Base-by-base conservation (phyloP, 208 protist genomes). In the Trypanosoma theileri region DNA sequence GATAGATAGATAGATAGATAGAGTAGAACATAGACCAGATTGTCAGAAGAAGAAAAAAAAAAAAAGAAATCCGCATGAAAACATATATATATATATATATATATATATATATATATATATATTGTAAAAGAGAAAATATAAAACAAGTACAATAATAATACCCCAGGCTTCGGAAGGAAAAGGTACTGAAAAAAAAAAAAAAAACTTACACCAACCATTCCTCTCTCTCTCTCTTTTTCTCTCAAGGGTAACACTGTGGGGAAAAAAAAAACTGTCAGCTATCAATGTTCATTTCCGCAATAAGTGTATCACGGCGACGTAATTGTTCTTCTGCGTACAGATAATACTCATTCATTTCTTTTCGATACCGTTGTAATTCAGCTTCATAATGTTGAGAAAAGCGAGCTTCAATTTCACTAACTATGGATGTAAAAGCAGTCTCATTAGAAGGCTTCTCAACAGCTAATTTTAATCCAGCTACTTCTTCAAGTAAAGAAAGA, bases 321-420 rank as follows among this genome's bases (percentile, higher is more conserved):
- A 74, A 53, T 53, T 74, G 60, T 28, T 66, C 50, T 52, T 74
- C 63, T n/a, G 69, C 69, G 19, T 74, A 74, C 8, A 42, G 1
- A 42, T 67, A 74, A 52, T 74, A 74, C 22, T 74, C 62, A 53
- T 53, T 57, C 59, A 74, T 74, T 61, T 74, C 69, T 55, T 52
- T 63, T 59, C 57, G 28, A 56, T 63, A 62, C 26, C 44, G 48
- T 41, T 54, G 41, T 22, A 63, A 46, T 60, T 69, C 56, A 17
- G 26, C 7, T 59, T 74, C 63, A 59, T 69, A 74, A 52, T 74
- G 61, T 3, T 56, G 19, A 13, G 63, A 59, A 64, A 69, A 46
- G 10, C 48, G 54, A 28, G 46, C 58, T 57, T 74, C 56, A 45
- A 74, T 74, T 19, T 74, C 69, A 12, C 68, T 62, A 40, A 74